Percentiles rank a stretch among this genome's conserved stretches.
These are phyloP conservation scores for Trichocomaceae sp. DNA, from an alignment of 2,329 filamentous ascomycete species.

Conservation along the genomic window DNA sequence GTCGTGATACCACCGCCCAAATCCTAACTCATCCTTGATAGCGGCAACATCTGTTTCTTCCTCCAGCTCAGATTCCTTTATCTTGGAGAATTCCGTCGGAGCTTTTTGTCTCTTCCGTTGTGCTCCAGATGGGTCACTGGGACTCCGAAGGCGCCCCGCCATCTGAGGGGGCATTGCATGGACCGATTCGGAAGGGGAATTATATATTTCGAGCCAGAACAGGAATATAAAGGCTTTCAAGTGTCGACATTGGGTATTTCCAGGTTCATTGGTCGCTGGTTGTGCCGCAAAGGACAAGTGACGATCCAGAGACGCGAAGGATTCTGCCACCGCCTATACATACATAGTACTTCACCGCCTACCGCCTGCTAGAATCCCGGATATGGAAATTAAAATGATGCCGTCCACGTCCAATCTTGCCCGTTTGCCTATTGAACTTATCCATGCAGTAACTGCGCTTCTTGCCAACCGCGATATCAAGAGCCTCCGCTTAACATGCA, in stretches of 20 bases:
- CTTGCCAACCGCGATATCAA: conserved; percentile 22
- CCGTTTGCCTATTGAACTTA: too few species aligned
- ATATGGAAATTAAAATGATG: too few species aligned
- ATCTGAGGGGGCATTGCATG: conserved; percentile 25
- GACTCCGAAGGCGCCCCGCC: conserved; percentile 29
- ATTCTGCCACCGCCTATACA: conserved; percentile 31
- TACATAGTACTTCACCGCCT: too few species aligned
- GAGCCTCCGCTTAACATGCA: conserved; percentile 21
- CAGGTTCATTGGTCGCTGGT: not conserved
- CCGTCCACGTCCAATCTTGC: too few species aligned
- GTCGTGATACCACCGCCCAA: conserved; percentile 52
- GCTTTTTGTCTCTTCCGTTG: conserved; percentile 15
- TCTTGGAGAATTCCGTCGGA: not conserved
- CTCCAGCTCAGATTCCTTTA: conserved; percentile 20
- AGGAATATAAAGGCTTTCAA: not conserved
- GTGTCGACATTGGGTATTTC: not conserved
- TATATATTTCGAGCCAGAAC: not conserved
- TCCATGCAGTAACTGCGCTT: too few species aligned
- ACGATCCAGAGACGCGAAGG: conserved; percentile 17
- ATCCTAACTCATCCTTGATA: conserved; percentile 54
- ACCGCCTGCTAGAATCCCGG: too few species aligned
- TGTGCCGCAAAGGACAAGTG: conserved; percentile 3
- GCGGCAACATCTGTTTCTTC: conserved; percentile 20
- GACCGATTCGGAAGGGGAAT: not conserved
- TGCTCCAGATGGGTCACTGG: conserved; percentile 25